A percentile compares a stretch with the other conserved stretches of the same genome.
Evolutionary conservation across 768 basidiomycete genomes (phyloP).

Genomic region (Tylopilus subfusipes): DNA sequence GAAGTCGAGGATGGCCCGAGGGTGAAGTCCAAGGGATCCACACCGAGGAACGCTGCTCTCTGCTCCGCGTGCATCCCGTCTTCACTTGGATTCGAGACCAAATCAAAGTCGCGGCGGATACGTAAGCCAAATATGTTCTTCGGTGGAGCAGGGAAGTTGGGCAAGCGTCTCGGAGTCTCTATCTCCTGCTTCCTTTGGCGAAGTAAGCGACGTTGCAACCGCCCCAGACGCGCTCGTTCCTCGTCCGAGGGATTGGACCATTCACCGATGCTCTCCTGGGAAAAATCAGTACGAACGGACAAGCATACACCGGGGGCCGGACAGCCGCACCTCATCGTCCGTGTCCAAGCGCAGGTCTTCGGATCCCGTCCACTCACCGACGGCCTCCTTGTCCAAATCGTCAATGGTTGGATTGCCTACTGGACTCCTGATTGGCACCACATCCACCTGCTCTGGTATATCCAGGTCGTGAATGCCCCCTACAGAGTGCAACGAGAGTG

Average conservation of each 20-base stretch:
- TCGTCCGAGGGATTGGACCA: constrained; percentile 92
- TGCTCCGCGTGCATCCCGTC: constrained; percentile 46
- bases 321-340: constrained; percentile 61
- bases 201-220: constrained; percentile 59
- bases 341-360: constrained; percentile 62
- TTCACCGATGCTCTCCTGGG: constrained; percentile 73
- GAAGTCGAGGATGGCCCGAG: constrained; percentile 44
- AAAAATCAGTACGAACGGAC: constrained; percentile 6
- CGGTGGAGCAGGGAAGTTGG: constrained; percentile 79
- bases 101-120: constrained; percentile 53
- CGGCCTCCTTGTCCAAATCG: constrained; percentile 37
- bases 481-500: constrained; percentile 62
- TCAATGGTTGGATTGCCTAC: constrained; percentile 33
- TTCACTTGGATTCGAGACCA: constrained; percentile 86
- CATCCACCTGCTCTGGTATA: constrained; percentile 23
- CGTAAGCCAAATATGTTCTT: constrained; percentile 44
- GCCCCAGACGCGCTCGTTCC: constrained; percentile 69
- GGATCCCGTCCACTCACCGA: constrained; percentile 81
- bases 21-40: constrained; percentile 43
- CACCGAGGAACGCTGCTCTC: constrained; percentile 42
- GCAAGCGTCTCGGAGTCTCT: constrained; percentile 68
- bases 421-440: constrained; percentile 32
- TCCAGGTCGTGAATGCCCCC: constrained; percentile 45
- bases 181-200: constrained; percentile 44
- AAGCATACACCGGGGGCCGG: neutral